Base-by-base conservation (phyloP, 768 basidiomycete genomes). In the Phlebiopsis flavidoalba region DNA sequence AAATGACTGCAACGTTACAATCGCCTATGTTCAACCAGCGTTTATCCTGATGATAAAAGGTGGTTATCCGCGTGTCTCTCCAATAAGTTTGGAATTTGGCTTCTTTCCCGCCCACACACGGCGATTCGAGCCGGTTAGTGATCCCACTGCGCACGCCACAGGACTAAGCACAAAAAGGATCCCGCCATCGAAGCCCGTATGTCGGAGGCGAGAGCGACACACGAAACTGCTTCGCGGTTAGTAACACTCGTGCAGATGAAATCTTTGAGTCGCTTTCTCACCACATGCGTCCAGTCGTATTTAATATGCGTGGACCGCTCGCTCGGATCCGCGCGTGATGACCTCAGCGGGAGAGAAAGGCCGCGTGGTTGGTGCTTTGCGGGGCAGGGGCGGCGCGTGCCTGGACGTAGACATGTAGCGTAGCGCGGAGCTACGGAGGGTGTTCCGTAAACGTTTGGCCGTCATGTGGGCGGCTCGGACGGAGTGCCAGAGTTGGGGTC, bases 1-100 rank as follows among this genome's bases (percentile, higher is more conserved):
- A n/a, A n/a, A n/a, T 71, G 75, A 93, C 91, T 5, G 87, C 87
- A 45, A 91, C 90, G 71, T 91, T 91, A 91, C 91, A 93, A n/a
- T n/a, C n/a, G n/a, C n/a, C n/a, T n/a, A n/a, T n/a, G n/a, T n/a
- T n/a, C n/a, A n/a, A n/a, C n/a, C n/a, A n/a, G n/a, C n/a, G n/a
- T n/a, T n/a, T n/a, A n/a, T 90, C 81, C 93, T 93, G 76, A 93
- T 87, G 65, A 94, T 86, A 68, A 88, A 91, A 61, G n/a, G n/a
- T n/a, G n/a, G n/a, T n/a, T n/a, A n/a, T n/a, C n/a, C n/a, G n/a
- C n/a, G n/a, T n/a, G n/a, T n/a, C n/a, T n/a, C n/a, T n/a, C n/a
- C n/a, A n/a, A n/a, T n/a, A n/a, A n/a, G n/a, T n/a, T n/a, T n/a
- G n/a, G n/a, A n/a, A n/a, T n/a, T n/a, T n/a, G n/a, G 43, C 43